A percentile compares a stretch with the other conserved stretches of the same genome.
phyloP scores from a whole-genome alignment of 1,284 basidiomycete genomes.

The Paramarasmius palmivorus region DNA sequence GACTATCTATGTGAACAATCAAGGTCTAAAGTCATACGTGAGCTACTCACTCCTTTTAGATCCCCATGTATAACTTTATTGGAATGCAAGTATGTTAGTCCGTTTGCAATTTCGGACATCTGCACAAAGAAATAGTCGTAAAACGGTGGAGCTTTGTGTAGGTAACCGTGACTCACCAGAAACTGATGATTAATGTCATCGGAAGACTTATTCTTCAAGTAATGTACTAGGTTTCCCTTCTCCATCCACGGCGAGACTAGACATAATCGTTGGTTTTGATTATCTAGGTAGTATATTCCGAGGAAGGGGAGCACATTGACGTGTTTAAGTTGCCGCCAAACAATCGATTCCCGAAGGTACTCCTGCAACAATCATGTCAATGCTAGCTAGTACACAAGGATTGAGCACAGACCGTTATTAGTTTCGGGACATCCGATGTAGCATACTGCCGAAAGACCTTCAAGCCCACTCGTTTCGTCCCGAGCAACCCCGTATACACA shows the following conservation, averaged over 20 bases:
- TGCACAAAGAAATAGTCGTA: too few relatives aligned
- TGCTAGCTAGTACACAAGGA: neutral
- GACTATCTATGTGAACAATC: neutral
- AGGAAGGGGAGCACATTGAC: neutral
- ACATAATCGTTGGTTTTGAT: neutral
- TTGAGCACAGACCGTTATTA: neutral
- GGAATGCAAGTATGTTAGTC: neutral
- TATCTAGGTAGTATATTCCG: neutral
- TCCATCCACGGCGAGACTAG: conserved; percentile 31
- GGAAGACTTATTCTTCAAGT: conserved; percentile 20
- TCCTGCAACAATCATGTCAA: neutral
- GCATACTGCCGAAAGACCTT: conserved; percentile 1
- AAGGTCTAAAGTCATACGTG: too few relatives aligned
- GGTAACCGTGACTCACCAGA: conserved; percentile 23
- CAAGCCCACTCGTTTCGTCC: conserved; percentile 2
- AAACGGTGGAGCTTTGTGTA: too few relatives aligned
- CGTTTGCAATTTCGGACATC: neutral
- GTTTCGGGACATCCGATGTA: conserved; percentile 2
- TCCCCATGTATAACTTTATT: neutral
- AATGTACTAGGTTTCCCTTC: conserved; percentile 31
- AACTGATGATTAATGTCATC: conserved; percentile 18
- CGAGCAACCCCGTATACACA: conserved; percentile 1
- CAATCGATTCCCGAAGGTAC: neutral
- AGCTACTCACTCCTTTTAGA: neutral
- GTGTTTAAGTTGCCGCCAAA: conserved; percentile 1